A percentile compares a stretch with the other conserved stretches of the same genome.
These are phyloP conservation scores for Colletotrichum agaves DNA, from an alignment of 2,329 filamentous ascomycete genomes.

Conservation along the genomic window DNA sequence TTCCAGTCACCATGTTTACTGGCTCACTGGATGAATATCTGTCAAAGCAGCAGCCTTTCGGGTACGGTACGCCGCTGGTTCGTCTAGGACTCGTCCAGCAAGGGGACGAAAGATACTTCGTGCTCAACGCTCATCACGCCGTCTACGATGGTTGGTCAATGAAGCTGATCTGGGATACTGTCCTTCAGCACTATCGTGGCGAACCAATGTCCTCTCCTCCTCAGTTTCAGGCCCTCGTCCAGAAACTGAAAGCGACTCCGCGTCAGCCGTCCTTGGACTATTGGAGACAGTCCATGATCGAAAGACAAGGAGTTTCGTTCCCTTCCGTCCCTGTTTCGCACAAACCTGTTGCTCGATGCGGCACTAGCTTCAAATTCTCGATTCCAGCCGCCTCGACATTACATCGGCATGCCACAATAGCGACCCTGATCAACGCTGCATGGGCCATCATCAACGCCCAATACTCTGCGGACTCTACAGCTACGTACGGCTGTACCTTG, in stretches of 20 bases:
- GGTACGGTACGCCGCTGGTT: conserved; percentile 15
- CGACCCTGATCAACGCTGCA: conserved; percentile 42
- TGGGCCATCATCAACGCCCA: conserved; percentile 48
- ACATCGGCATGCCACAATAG: conserved; percentile 13
- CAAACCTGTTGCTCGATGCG: neutral
- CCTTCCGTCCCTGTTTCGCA: conserved; percentile 4
- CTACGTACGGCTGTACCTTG: conserved; percentile 43
- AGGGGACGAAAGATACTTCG: conserved; percentile 19
- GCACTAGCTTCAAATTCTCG: neutral
- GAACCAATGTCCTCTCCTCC: neutral
- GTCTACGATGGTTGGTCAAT: conserved; percentile 38
- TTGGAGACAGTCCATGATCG: conserved; percentile 5
- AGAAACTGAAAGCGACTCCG: neutral
- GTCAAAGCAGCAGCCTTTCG: neutral
- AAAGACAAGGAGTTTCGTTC: neutral
- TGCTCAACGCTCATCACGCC: conserved; percentile 39
- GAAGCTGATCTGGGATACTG: conserved; percentile 17
- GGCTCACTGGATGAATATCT: neutral
- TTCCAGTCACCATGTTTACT: neutral
- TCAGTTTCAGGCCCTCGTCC: conserved; percentile 2
- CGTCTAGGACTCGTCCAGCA: conserved; percentile 13
- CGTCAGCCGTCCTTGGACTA: neutral
- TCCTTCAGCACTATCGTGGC: conserved; percentile 5
- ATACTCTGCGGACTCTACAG: conserved; percentile 45
- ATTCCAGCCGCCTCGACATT: neutral